phyloP scores from a whole-genome alignment of 805 yeast species.

The Trichomonascus vanleenenianus region DNA sequence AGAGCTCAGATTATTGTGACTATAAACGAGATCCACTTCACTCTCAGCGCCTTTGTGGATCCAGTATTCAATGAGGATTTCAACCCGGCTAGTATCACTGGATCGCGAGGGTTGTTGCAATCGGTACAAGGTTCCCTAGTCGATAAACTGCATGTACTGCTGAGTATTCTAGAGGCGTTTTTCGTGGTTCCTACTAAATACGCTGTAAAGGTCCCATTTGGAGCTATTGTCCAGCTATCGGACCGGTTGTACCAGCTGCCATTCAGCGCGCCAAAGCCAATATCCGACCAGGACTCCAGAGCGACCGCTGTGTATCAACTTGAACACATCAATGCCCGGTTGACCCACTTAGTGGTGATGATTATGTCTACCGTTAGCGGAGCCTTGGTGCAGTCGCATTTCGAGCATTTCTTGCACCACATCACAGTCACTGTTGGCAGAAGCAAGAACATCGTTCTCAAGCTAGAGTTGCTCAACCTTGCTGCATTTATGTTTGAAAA shows the following conservation, averaged over 20 bases:
- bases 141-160: constrained; percentile 7
- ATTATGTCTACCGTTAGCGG: constrained; percentile 40
- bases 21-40: constrained; percentile 12
- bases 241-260: constrained; percentile 53
- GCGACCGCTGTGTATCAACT: constrained; percentile 46
- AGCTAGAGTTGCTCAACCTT: constrained; percentile 7
- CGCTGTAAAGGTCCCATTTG: constrained; percentile 56
- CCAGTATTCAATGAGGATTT: not conserved
- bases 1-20: constrained; percentile 40
- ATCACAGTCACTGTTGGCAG: constrained; percentile 5
- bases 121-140: not conserved
- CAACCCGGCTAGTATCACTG: not conserved
- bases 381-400: constrained; percentile 34
- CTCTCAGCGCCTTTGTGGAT: constrained; percentile 8
- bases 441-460: not conserved
- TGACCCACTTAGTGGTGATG: constrained; percentile 37
- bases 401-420: constrained; percentile 35
- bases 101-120: not conserved
- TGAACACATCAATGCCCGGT: constrained; percentile 36
- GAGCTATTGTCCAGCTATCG: constrained; percentile 41
- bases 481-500: constrained; percentile 3
- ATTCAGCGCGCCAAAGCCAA: constrained; percentile 33
- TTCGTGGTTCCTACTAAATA: constrained; percentile 46
- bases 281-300: constrained; percentile 34
- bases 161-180: constrained; percentile 35